Base-by-base conservation (phyloP, 495 filamentous ascomycete genomes). In the Aspergillus conjunctus region DNA sequence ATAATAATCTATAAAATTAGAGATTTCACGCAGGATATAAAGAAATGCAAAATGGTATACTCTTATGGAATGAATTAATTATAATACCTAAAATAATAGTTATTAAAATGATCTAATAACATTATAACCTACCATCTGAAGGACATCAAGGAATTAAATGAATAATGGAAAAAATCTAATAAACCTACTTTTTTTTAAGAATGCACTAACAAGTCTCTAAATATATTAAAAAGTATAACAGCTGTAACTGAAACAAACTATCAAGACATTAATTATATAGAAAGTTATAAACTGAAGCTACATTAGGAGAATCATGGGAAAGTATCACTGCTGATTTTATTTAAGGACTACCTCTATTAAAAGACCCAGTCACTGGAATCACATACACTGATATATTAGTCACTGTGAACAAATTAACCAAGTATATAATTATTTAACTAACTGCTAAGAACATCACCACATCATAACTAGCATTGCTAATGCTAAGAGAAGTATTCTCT, bases 101-200 rank as follows among this genome's bases (percentile, higher is more conserved):
- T 2, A 26, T 26, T 2, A 5, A 26, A 26, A 26, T 26, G 5
- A 26, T 26, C 5, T 26, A 26, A 5, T 26, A 26, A 26, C 5
- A 26, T 50, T 49, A 48, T 58, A 48, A 33, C 15, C 12, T 51
- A 26, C 11, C 50, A 58, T 50, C 50, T 33, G 37, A 58, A 20
- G 39, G 50, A 41, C 31, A 49, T 22, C 0, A 41, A 20, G 32
- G 1, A 22, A 14, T 15, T 9, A 17, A 41, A 43, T 41, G 22
- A 33, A 51, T 32, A 31, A 31, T 32, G 32, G 32, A 51, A 51
- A 26, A 51, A 26, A 20, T 15, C 17, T 15, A 26, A 26, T 1
- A 26, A 51, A 51, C 4, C 1, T 26, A 51, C n/a, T 22, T 51
- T 20, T n/a, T 51, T 20, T 20, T 51, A 20, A 26, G 11, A 21